Evolutionary conservation across 768 basidiomycete species (phyloP), one percentile per base, ranked within the genome.

Genomic region (Termitomyces sp.): DNA sequence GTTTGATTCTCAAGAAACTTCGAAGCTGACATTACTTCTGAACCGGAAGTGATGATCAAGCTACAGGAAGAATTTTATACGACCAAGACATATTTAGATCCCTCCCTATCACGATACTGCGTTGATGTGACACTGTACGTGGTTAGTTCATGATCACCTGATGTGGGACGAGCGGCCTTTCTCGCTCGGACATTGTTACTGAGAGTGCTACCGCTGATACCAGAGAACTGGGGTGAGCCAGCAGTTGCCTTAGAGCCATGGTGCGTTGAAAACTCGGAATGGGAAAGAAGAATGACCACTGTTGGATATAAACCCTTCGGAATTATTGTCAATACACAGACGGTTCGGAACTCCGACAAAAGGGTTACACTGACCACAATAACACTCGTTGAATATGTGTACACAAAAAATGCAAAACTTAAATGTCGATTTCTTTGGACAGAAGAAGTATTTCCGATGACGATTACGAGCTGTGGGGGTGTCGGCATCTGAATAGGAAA

Each of bases 301-400:
- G 56, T 57, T 5, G 56, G 51, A 26, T 57, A 57, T 38, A 57
- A 30, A 15, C 56, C 56, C 56, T 53, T 46, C 2, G 1, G 47
- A 32, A 37, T 30, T 3, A 10, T 42, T n/a, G 53, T 47, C 21
- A 32, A 34, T 38, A 32, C 30, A 32, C 9, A 35, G 14, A 24
- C 1, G 2, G 12, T 14, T n/a, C n/a, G n/a, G 9, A 5, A 48
- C 15, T 17, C 19, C 1, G n/a, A 15, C 1, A 28, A 34, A 4
- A 14, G 11, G 12, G 5, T 1, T 43, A 17, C 11, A 57, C 56
- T 40, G 28, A 57, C 56, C 19, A 57, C 56, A 40, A 57, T 45
- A 11, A 57, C 38, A n/a, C 56, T 57, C 15, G 56, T 53, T 2
- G 45, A 53, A 38, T 46, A 57, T n/a, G 56, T 42, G 24, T 53